A percentile compares a stretch with the other conserved stretches of the same genome.
phyloP scores from a whole-genome alignment of 306 rosid species.

The Quercus alba region DNA sequence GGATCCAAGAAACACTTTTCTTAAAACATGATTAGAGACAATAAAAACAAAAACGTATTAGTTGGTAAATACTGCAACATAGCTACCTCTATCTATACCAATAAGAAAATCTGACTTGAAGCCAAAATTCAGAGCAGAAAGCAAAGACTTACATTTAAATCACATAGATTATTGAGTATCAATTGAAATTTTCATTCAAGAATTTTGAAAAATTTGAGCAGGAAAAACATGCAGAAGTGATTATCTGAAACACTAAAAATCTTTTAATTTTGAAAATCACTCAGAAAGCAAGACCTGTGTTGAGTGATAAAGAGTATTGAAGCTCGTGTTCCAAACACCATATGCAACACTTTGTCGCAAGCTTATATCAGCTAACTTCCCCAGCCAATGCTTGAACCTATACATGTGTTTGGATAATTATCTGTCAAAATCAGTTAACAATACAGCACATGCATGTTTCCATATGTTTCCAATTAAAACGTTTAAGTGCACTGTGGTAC shows the following conservation, averaged over 20 bases:
- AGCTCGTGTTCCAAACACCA: slow-evolving; percentile 85
- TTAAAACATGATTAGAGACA: background rate
- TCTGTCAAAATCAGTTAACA: slow-evolving; percentile 19
- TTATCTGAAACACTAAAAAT: background rate
- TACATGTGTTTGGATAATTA: slow-evolving; percentile 12
- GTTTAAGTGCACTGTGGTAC: background rate
- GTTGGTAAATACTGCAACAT: background rate
- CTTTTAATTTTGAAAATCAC: slow-evolving; percentile 1
- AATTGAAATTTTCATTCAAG: background rate
- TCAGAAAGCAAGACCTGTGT: slow-evolving; percentile 62
- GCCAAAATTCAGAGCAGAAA: background rate
- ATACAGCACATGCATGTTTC: slow-evolving; percentile 1
- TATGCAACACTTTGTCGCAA: slow-evolving; percentile 86
- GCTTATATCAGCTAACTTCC: slow-evolving; percentile 78
- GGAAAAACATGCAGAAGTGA: background rate
- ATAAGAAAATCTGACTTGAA: background rate
- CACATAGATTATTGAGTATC: slow-evolving; percentile 2
- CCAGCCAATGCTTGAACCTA: slow-evolving; percentile 85
- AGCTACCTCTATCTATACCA: background rate
- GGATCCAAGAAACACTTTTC: background rate
- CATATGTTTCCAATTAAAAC: background rate
- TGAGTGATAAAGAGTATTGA: slow-evolving; percentile 85
- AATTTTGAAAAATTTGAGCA: slow-evolving; percentile 8
- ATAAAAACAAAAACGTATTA: background rate
- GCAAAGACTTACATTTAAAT: background rate